These are phyloP conservation scores for Wickerhamiella pararugosa DNA, from an alignment of 1,139 yeast genomes.

Conservation along the genomic window DNA sequence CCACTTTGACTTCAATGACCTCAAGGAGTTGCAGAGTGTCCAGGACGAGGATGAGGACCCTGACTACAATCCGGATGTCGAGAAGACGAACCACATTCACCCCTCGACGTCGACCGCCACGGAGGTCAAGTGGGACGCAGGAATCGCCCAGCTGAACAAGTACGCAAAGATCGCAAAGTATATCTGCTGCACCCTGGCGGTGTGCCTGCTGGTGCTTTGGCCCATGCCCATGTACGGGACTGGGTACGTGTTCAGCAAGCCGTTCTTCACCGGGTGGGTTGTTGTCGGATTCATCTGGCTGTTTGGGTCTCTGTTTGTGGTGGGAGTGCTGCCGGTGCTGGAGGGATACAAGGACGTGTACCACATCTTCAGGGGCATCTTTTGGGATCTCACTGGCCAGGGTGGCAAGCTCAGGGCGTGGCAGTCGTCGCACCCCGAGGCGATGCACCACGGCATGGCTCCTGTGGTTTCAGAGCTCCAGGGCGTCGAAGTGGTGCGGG, in stretches of 20 bases:
- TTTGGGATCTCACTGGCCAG: conserved; percentile 75
- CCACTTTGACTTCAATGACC: conserved; percentile 55
- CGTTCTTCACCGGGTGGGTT: conserved; percentile 74
- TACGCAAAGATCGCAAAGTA: conserved; percentile 38
- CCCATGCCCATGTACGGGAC: conserved; percentile 86
- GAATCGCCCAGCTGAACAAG: conserved; percentile 21
- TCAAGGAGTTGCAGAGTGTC: conserved; percentile 43
- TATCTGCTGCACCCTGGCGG: conserved; percentile 41
- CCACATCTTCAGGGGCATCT: conserved; percentile 55
- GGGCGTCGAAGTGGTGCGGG: conserved; percentile 1
- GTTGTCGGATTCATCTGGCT: conserved; percentile 35
- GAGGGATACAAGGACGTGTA: conserved; percentile 54
- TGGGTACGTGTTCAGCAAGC: conserved; percentile 51
- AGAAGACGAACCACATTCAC: conserved; percentile 9
- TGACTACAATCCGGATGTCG: conserved; percentile 32
- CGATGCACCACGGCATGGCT: conserved; percentile 36
- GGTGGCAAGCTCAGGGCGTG: conserved; percentile 52
- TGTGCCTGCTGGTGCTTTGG: conserved; percentile 54
- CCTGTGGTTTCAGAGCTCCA: conserved; percentile 22
- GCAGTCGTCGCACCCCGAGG: conserved; percentile 57
- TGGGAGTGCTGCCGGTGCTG: conserved; percentile 45
- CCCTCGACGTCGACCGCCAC: conserved; percentile 16
- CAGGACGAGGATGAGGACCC: conserved; percentile 35
- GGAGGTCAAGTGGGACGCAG: conserved; percentile 19
- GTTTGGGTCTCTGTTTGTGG: conserved; percentile 29